phyloP scores from a whole-genome alignment of 495 filamentous ascomycete species.

The Aspergillus ellipticus region DNA sequence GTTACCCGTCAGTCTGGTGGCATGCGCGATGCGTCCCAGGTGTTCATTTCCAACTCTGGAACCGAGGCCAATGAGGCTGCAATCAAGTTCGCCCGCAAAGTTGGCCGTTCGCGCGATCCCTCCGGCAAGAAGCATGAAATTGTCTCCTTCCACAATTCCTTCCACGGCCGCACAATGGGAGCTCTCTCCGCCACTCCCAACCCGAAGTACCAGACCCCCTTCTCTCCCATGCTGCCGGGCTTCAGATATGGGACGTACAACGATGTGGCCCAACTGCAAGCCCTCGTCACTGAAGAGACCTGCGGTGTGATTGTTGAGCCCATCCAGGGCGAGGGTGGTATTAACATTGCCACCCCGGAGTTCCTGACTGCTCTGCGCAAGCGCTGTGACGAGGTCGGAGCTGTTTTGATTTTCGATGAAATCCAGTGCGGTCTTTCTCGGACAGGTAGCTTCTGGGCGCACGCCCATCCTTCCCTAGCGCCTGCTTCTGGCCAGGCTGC shows the following conservation, averaged over 20 bases:
- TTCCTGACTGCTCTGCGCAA: slow-evolving; percentile 75
- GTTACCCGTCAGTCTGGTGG: slow-evolving; percentile 69
- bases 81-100: slow-evolving; percentile 93
- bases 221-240: slow-evolving; percentile 91
- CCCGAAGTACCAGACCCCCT: slow-evolving; percentile 94
- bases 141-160: slow-evolving; percentile 83
- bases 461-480: slow-evolving; percentile 57
- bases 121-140: slow-evolving; percentile 75
- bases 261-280: slow-evolving; percentile 63
- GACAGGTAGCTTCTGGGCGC: slow-evolving; percentile 88
- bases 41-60: slow-evolving; percentile 93
- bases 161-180: slow-evolving; percentile 97
- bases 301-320: slow-evolving; percentile 97
- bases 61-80: slow-evolving; percentile 96
- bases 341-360: slow-evolving; percentile 74
- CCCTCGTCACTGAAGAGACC: slow-evolving; percentile 75
- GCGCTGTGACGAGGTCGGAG: slow-evolving; percentile 82
- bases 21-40: slow-evolving; percentile 76
- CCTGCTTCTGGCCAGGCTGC: slow-evolving; percentile 52
- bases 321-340: slow-evolving; percentile 95
- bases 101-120: slow-evolving; percentile 68
- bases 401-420: slow-evolving; percentile 90
- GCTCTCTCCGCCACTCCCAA: slow-evolving; percentile 92
- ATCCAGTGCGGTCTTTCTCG: slow-evolving; percentile 91
- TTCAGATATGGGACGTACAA: slow-evolving; percentile 87